Percentiles rank a stretch among this genome's conserved stretches.
Evolutionary conservation across 1,139 yeast genomes (phyloP).

Genomic region (Blastobotrys arbuscula): DNA sequence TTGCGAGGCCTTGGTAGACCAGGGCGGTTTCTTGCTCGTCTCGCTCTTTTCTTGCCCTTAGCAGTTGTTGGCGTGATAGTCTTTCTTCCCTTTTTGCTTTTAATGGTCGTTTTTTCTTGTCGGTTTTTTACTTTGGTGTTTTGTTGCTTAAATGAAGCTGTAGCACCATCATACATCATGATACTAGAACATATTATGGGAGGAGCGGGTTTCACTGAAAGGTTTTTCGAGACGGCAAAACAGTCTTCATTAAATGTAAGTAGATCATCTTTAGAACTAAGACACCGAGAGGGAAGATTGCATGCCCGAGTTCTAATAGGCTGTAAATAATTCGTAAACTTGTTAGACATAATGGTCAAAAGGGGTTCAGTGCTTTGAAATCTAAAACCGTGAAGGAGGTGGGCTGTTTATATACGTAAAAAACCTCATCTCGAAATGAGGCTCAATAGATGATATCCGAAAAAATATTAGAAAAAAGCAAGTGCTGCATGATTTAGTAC

Average conservation of each 20-base stretch:
- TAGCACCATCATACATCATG: neutral
- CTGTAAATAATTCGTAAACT: neutral
- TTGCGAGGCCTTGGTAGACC: neutral
- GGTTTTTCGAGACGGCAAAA: neutral
- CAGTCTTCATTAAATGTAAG: neutral
- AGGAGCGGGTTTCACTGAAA: neutral
- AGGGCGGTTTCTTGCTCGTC: neutral
- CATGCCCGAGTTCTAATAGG: neutral
- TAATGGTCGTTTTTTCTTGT: neutral
- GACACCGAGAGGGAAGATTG: neutral
- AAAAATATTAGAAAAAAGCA: too few relatives aligned
- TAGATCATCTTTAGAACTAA: neutral
- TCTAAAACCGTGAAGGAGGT: neutral
- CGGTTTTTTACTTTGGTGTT: neutral
- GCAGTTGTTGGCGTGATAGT: neutral
- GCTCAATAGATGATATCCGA: too few relatives aligned
- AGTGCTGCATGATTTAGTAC: too few relatives aligned
- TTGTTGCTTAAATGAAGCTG: neutral
- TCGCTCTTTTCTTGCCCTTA: neutral
- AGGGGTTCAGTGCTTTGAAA: neutral
- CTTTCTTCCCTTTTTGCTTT: neutral
- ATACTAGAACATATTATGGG: neutral
- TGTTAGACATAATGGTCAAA: neutral
- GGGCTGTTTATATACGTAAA: neutral
- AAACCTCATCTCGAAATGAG: slow-evolving; percentile 3